These are phyloP conservation scores for Anisodus tanguticus DNA, from an alignment of 257 asterid genomes.

Conservation along the genomic window DNA sequence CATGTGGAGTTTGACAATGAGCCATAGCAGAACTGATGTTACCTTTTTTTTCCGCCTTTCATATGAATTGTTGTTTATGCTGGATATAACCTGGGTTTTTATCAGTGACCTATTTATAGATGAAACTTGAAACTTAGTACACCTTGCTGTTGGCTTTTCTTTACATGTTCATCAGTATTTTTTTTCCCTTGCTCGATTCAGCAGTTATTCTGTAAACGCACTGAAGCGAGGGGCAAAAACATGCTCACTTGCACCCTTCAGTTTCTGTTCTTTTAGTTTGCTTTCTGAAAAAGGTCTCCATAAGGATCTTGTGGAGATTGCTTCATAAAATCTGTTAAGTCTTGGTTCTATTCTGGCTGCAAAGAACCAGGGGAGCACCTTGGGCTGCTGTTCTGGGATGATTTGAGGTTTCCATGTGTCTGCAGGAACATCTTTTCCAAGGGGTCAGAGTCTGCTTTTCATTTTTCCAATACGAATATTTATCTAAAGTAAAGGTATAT, in stretches of 20 bases:
- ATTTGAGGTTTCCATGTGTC: not conserved
- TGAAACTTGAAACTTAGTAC: not conserved
- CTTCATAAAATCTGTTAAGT: not conserved
- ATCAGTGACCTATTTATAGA: constrained; percentile 6
- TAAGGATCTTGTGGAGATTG: not conserved
- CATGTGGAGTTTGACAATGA: not conserved
- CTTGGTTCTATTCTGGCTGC: not conserved
- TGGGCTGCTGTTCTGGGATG: constrained; percentile 16
- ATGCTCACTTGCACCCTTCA: not conserved
- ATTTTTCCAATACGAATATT: too few relatives aligned
- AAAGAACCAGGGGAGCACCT: not conserved
- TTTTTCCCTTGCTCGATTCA: not conserved
- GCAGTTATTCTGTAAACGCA: not conserved
- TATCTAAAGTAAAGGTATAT: not conserved
- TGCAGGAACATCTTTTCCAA: not conserved
- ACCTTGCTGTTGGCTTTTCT: constrained; percentile 4
- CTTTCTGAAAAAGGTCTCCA: not conserved
- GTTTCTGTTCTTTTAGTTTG: constrained; percentile 11
- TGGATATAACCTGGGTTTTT: not conserved
- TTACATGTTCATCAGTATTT: not conserved
- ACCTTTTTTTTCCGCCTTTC: not conserved
- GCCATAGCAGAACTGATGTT: constrained; percentile 1
- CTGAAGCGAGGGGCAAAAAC: not conserved
- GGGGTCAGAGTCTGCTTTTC: too few relatives aligned
- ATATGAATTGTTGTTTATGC: not conserved